Evolutionary conservation across 208 protist species (phyloP).

Genomic region (Leishmania turanica): DNA sequence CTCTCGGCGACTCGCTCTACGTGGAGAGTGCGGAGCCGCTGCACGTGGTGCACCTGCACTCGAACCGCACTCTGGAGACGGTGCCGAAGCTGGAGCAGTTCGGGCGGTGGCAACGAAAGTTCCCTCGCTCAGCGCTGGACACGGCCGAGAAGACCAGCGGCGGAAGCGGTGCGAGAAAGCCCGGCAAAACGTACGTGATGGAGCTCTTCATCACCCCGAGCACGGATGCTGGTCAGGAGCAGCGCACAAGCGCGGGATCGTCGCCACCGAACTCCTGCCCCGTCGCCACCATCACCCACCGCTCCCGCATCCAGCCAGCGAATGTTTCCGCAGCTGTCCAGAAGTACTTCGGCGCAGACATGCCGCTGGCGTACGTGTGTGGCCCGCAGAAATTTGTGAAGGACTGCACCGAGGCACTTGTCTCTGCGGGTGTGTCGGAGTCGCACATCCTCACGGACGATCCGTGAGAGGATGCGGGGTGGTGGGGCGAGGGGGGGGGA

Average conservation of each 20-base stretch:
- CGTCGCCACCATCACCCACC: conserved; percentile 29
- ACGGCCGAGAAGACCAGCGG: neutral
- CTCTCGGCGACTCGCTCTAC: conserved; percentile 34
- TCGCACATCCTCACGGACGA: conserved; percentile 69
- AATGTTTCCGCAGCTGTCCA: conserved; percentile 44
- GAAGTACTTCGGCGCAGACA: conserved; percentile 37
- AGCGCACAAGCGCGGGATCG: neutral
- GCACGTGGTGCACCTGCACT: conserved; percentile 81
- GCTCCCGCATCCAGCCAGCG: conserved; percentile 28
- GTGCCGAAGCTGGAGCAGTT: conserved; percentile 58
- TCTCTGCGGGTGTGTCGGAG: conserved; percentile 55
- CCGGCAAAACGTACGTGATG: conserved; percentile 30
- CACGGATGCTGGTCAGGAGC: neutral
- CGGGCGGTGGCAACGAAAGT: conserved; percentile 42
- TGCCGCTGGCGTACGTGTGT: conserved; percentile 71
- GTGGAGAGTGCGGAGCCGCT: conserved; percentile 39
- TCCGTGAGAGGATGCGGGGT: conserved; percentile 9
- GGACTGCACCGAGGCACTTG: conserved; percentile 39
- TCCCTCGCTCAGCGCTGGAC: conserved; percentile 2
- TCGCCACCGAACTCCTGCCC: neutral
- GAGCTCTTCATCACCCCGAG: conserved; percentile 24
- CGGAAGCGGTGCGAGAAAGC: neutral
- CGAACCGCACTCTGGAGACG: conserved; percentile 44
- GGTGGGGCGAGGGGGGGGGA: too few species aligned
- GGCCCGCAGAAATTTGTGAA: conserved; percentile 62